A percentile compares a stretch with the other conserved stretches of the same genome.
Evolutionary conservation across 2,329 filamentous ascomycete species (phyloP).

Genomic region (Exophiala calicioides): DNA sequence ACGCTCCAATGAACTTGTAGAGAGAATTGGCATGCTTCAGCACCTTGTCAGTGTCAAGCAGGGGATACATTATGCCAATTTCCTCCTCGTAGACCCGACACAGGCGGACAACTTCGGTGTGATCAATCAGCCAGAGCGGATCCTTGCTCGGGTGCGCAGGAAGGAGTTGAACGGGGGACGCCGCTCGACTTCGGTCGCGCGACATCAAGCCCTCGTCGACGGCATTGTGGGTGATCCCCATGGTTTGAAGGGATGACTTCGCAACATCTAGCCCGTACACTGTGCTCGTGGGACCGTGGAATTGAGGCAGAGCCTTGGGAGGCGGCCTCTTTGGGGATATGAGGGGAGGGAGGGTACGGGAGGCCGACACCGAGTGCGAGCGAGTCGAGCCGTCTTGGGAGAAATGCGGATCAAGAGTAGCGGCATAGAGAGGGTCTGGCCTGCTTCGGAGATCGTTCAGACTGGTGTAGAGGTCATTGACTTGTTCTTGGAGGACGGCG

Average conservation of each 20-base stretch:
- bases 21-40: constrained; percentile 70
- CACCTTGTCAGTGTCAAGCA: constrained; percentile 72
- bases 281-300: constrained; percentile 82
- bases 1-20: constrained; percentile 71
- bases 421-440: constrained; percentile 34
- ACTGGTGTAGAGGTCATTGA: constrained; percentile 72
- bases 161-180: constrained; percentile 42
- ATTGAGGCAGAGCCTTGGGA: constrained; percentile 62
- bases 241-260: constrained; percentile 80
- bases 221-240: constrained; percentile 73
- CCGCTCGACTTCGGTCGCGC: constrained; percentile 55
- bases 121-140: constrained; percentile 75
- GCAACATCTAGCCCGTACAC: constrained; percentile 85
- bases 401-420: constrained; percentile 24
- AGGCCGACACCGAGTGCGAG: constrained; percentile 23
- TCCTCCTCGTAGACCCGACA: constrained; percentile 85
- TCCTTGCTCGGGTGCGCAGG: constrained; percentile 59
- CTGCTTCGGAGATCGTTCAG: constrained; percentile 65
- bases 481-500: constrained; percentile 75
- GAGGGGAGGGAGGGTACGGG: constrained; percentile 30
- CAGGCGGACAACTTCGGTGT: constrained; percentile 77
- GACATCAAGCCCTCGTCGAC: constrained; percentile 61
- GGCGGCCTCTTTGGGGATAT: constrained; percentile 43
- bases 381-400: constrained; percentile 33
- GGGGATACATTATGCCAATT: constrained; percentile 87